Percentiles rank a stretch among this genome's conserved stretches.
These are phyloP conservation scores for Rhizopogon roseolus DNA, from an alignment of 768 basidiomycete genomes.

Conservation along the genomic window DNA sequence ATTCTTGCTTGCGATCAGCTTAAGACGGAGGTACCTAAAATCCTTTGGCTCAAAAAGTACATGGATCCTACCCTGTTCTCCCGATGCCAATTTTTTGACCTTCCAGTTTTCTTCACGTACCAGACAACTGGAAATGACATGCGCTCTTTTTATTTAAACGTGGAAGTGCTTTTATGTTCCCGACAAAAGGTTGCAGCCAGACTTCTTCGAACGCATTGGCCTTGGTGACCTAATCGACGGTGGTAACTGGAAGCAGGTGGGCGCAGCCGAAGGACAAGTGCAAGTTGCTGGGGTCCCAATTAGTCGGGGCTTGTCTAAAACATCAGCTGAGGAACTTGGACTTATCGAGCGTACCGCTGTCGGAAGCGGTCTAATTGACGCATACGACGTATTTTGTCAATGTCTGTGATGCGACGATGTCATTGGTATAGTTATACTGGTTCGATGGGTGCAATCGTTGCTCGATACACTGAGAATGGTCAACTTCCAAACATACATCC, in stretches of 20 bases:
- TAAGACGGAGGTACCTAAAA: slow-evolving; percentile 98
- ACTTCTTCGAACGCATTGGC: slow-evolving; percentile 86
- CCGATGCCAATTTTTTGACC: slow-evolving; percentile 79
- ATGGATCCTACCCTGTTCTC: slow-evolving; percentile 72
- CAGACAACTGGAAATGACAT: slow-evolving; percentile 68
- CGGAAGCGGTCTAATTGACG: slow-evolving; percentile 94
- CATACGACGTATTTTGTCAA: slow-evolving; percentile 40
- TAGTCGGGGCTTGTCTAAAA: slow-evolving; percentile 74
- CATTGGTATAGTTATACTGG: slow-evolving; percentile 68
- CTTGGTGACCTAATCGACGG: slow-evolving; percentile 64
- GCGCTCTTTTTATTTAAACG: slow-evolving; percentile 87
- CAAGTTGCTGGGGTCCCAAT: slow-evolving; percentile 83
- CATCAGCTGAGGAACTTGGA: slow-evolving; percentile 82
- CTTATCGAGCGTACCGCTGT: slow-evolving; percentile 83
- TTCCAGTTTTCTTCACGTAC: slow-evolving; percentile 94
- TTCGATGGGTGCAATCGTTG: slow-evolving; percentile 95
- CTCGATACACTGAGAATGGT: slow-evolving; percentile 55
- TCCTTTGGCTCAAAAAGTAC: slow-evolving; percentile 91
- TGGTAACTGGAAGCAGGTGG: slow-evolving; percentile 66
- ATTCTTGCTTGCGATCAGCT: slow-evolving; percentile 43
- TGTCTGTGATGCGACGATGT: neutral
- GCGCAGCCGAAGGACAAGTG: slow-evolving; percentile 57
- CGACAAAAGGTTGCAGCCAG: slow-evolving; percentile 79
- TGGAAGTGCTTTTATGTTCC: slow-evolving; percentile 97
- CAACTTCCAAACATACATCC: slow-evolving; percentile 49